Base-by-base conservation (phyloP, 2,329 filamentous ascomycete species). In the Didymella lethalis region DNA sequence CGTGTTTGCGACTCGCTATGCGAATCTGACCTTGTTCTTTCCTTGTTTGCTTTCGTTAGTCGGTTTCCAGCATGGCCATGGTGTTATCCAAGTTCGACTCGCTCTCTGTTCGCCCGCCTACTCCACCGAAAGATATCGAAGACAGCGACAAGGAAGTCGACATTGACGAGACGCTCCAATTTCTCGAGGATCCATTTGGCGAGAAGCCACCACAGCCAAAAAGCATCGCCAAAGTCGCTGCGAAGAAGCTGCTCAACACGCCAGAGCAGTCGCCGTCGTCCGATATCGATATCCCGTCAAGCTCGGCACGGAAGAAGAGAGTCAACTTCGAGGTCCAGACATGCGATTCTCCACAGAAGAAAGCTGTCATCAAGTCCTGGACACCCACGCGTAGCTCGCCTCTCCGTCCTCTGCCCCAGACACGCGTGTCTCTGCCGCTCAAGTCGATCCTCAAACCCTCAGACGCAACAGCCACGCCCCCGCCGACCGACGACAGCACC, bases 401-500 rank as follows among this genome's bases (percentile, higher is more conserved):
- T 7, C 65, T 83, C 18, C 79, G 81, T 50, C 76, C 78, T 26
- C 72, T 85, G 4, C 82, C 80, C 32, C 81, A 81, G 54, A 79
- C 79, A 40, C 82, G 82, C 61, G 81, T 85, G 63, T 81, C 79
- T 44, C 85, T 82, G 63, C 85, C 87, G 6, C 74, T 84, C n/a
- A 89, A 88, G 68, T 89, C 88, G 3, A 99, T 99, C 52, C 84
- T 99, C 59, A 99, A 99, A 75, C 84, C 87, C 23, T 85, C 75
- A 82, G 76, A 72, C 79, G 77, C 71, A 60, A 64, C 74, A 52
- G 57, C 71, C 52, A 65, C 78, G 67, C 62, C 75, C 57, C 65
- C 79, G 61, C 62, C 69, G 12, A 62, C 75, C 62, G 69, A 79
- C 64, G 75, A 73, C 75, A 69, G 62, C 70, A 72, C 67, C 67